Base-by-base conservation (phyloP, 768 basidiomycete genomes). In the Boletus rubescentipes region DNA sequence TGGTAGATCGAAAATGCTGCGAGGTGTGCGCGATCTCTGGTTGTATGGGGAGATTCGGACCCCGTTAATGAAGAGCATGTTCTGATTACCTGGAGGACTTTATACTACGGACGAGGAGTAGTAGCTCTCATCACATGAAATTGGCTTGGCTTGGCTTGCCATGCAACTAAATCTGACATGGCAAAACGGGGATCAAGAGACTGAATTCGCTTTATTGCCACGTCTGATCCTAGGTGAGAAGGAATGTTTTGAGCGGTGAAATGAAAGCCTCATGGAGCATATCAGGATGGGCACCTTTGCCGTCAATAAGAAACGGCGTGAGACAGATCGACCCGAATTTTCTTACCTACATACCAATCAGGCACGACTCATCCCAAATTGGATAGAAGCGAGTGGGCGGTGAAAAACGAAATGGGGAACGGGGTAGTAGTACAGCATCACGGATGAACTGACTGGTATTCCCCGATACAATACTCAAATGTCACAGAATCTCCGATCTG, bases 241-340 rank as follows among this genome's bases (percentile, higher is more conserved):
- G 31, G 26, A 30, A 30, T 5, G 23, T 29, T 16, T 21, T 39
- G 20, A 31, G 32, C 29, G 9, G 14, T 9, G 42, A 45, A 47
- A 59, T 59, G 46, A 48, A 59, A 46, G 38, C 42, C 46, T 49
- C 41, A 37, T 32, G 40, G 29, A 16, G 16, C 23, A 14, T 32
- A 26, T 31, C 46, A 12, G 18, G 26, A 30, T 14, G n/a, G 23
- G n/a, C 9, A 35, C 40, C 39, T 10, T 42, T 37, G 26, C 26
- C 2, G 20, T 40, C 50, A 39, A 18, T 32, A 26, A 44, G 47
- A 46, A 31, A 15, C 31, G 26, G 37, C 18, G 34, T 38, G 21
- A 20, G 16, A 43, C 30, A 20, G 32, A 36, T 52, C 29, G 31
- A 39, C 39, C 38, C 39, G 30, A 36, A 15, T 37, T 20, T 29